Conservation (phyloP, 331 rosid species). For the Ulmus americana region DNA sequence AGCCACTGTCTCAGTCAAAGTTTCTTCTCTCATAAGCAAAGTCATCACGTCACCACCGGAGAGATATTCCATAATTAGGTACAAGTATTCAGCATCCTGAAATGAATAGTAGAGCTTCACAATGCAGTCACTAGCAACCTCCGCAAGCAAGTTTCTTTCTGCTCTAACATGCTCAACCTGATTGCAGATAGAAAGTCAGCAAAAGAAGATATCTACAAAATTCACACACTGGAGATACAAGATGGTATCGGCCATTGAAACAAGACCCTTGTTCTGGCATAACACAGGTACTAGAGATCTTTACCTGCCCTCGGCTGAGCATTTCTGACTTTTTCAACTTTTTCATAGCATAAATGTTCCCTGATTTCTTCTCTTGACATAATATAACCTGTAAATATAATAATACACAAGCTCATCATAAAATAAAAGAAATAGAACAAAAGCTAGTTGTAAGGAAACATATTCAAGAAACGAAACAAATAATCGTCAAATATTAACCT, state of each 20-base stretch:
- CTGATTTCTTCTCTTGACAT: conserved; percentile 78
- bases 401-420: conserved; percentile 12
- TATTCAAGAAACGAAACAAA: conserved; percentile 8
- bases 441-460: no score
- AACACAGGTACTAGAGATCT: conserved; percentile 10
- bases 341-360: conserved; percentile 87
- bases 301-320: conserved; percentile 95
- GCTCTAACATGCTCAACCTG: conserved; percentile 90
- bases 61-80: conserved; percentile 47
- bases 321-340: conserved; percentile 93
- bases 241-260: no score
- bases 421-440: neutral
- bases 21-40: conserved; percentile 44
- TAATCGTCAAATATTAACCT: neutral
- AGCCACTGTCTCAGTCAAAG: conserved; percentile 45
- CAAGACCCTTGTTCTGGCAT: no score
- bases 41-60: conserved; percentile 57
- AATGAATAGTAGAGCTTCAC: conserved; percentile 49
- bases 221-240: no score
- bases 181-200: conserved; percentile 12
- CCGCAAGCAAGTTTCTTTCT: conserved; percentile 49
- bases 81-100: conserved; percentile 46
- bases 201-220: neutral
- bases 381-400: conserved; percentile 63
- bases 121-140: conserved; percentile 47